Evolutionary conservation across 768 basidiomycete genomes (phyloP).

Genomic region (Rhizopogon vinicolor): DNA sequence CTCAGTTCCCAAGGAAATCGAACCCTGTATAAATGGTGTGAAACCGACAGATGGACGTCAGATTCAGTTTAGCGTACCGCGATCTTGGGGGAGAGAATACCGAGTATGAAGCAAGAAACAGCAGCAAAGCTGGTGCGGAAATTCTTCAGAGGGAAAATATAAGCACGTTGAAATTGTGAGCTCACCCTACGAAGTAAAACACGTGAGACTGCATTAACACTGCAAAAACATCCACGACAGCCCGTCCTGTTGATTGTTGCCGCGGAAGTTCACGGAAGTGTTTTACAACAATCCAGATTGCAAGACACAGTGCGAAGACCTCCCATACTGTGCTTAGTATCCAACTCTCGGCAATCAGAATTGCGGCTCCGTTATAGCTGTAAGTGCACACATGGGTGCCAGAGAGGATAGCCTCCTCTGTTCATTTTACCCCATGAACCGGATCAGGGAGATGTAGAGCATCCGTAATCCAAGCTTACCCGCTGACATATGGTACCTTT

Average conservation of each 20-base stretch:
- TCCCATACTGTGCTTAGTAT: background rate
- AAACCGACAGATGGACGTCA: too few relatives aligned
- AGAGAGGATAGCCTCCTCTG: background rate
- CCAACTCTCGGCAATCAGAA: background rate
- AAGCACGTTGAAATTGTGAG: background rate
- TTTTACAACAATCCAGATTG: background rate
- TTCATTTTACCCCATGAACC: background rate
- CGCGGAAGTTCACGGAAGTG: background rate
- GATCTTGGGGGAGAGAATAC: background rate
- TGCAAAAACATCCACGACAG: background rate
- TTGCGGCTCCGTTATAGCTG: background rate
- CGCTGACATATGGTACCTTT: background rate
- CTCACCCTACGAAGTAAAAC: background rate
- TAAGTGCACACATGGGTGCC: background rate
- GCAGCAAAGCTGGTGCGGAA: background rate
- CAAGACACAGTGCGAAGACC: background rate
- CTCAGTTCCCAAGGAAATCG: too few relatives aligned
- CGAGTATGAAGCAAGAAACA: background rate
- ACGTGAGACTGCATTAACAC: background rate
- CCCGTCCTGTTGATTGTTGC: background rate
- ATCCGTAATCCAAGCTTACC: background rate
- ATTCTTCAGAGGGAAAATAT: background rate
- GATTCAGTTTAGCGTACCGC: background rate
- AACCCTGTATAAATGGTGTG: too few relatives aligned
- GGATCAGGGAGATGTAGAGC: too few relatives aligned